A percentile compares a stretch with the other conserved stretches of the same genome.
These are phyloP conservation scores for Oryza meyeriana DNA, from an alignment of 176 grass and related monocot species.

Conservation along the genomic window DNA sequence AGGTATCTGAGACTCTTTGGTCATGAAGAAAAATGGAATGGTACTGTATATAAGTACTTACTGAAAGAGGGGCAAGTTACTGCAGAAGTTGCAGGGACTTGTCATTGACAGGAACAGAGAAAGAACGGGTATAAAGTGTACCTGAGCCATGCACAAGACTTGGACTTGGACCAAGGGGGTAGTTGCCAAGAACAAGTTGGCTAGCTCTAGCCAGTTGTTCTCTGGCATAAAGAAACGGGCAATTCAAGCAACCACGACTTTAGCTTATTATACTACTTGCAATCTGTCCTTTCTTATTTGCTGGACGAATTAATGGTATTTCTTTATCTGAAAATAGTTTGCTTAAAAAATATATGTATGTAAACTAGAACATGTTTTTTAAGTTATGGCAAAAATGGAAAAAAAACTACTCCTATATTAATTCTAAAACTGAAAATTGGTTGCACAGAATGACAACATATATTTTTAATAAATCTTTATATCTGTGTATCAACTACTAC, in stretches of 20 bases:
- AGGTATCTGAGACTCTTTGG: neutral
- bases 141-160: neutral
- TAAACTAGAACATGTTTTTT: too few relatives aligned
- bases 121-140: constrained; percentile 20
- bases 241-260: neutral
- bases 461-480: too few relatives aligned
- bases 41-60: neutral
- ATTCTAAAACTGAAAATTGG: too few relatives aligned
- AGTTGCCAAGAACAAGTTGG: neutral
- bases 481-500: too few relatives aligned
- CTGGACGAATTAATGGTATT: neutral
- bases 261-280: neutral
- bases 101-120: neutral
- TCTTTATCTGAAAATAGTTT: neutral
- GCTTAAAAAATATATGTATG: neutral
- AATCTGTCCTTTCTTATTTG: neutral
- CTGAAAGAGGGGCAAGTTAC: neutral
- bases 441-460: too few relatives aligned
- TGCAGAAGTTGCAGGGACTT: neutral
- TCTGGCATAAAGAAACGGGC: neutral
- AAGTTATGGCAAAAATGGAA: too few relatives aligned
- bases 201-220: neutral
- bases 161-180: neutral
- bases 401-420: too few relatives aligned
- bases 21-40: neutral